phyloP scores from a whole-genome alignment of 2,329 filamentous ascomycete species.

The Oidium heveae region DNA sequence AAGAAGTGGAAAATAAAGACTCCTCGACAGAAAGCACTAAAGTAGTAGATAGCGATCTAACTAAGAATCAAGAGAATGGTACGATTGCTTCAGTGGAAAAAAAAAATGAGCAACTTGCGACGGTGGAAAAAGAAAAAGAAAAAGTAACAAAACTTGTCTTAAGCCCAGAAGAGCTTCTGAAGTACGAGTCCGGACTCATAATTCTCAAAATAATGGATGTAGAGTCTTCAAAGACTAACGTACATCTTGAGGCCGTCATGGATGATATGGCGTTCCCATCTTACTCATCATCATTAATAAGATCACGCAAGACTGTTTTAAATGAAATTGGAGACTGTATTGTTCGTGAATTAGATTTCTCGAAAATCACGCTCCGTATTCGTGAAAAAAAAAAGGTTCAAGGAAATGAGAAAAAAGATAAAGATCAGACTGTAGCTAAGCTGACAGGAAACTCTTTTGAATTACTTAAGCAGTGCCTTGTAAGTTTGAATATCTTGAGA shows the following conservation, averaged over 20 bases:
- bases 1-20: slow-evolving; percentile 8
- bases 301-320: slow-evolving; percentile 42
- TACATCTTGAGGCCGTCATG: slow-evolving; percentile 67
- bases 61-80: slow-evolving; percentile 2
- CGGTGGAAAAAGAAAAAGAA: slow-evolving; percentile 15
- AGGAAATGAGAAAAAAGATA: slow-evolving; percentile 34
- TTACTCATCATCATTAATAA: slow-evolving; percentile 57
- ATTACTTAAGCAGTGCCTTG: slow-evolving; percentile 67
- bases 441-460: slow-evolving; percentile 65
- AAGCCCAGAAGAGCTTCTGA: slow-evolving; percentile 51
- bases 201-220: slow-evolving; percentile 88
- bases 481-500: slow-evolving; percentile 19
- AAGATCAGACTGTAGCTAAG: slow-evolving; percentile 53
- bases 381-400: slow-evolving; percentile 56
- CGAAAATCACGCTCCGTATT: slow-evolving; percentile 67
- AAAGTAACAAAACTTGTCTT: slow-evolving; percentile 39
- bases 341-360: slow-evolving; percentile 92
- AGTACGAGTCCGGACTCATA: slow-evolving; percentile 74
- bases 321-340: slow-evolving; percentile 91
- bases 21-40: slow-evolving; percentile 15
- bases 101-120: slow-evolving; percentile 15
- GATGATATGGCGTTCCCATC: slow-evolving; percentile 88
- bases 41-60: slow-evolving; percentile 8
- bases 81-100: not conserved
- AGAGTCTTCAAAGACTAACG: slow-evolving; percentile 51